These are phyloP conservation scores for Penicillium sp. DNA, from an alignment of 2,329 filamentous ascomycete genomes.

Conservation along the genomic window DNA sequence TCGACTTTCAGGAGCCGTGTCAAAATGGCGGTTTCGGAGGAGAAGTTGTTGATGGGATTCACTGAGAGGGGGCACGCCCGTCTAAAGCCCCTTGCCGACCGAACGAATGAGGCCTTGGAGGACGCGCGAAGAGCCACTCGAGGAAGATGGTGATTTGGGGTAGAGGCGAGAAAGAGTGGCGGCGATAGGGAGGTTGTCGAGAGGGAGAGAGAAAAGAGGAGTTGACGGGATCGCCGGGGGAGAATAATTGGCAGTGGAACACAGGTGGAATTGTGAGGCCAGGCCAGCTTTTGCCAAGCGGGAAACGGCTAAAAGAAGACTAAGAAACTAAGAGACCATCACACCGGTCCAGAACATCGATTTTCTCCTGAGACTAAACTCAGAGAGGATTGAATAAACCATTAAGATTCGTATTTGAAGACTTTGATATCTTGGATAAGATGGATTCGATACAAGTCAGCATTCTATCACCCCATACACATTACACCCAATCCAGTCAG, in stretches of 20 bases:
- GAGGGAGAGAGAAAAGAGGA: constrained; percentile 16
- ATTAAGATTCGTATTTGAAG: background rate
- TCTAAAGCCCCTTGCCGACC: constrained; percentile 34
- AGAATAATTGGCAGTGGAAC: background rate
- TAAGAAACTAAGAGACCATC: background rate
- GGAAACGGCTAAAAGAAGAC: constrained; percentile 8
- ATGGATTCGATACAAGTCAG: background rate
- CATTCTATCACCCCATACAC: background rate
- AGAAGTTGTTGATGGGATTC: constrained; percentile 11
- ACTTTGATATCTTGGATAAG: too few species aligned
- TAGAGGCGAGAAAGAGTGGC: constrained; percentile 1
- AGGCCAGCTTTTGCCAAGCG: constrained; percentile 10
- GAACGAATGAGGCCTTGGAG: constrained; percentile 36
- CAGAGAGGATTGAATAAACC: background rate
- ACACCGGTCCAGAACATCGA: background rate
- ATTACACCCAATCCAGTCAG: background rate
- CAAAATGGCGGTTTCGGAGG: constrained; percentile 20
- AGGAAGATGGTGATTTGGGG: constrained; percentile 3
- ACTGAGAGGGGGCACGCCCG: constrained; percentile 26
- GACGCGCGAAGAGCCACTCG: constrained; percentile 18
- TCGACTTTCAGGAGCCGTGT: constrained; percentile 28
- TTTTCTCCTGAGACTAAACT: too few species aligned
- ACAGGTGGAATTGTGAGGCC: background rate
- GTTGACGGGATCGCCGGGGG: constrained; percentile 16
- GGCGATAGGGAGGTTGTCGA: constrained; percentile 12